Conservation (phyloP, 768 basidiomycete species). For the Ramaria rubella region DNA sequence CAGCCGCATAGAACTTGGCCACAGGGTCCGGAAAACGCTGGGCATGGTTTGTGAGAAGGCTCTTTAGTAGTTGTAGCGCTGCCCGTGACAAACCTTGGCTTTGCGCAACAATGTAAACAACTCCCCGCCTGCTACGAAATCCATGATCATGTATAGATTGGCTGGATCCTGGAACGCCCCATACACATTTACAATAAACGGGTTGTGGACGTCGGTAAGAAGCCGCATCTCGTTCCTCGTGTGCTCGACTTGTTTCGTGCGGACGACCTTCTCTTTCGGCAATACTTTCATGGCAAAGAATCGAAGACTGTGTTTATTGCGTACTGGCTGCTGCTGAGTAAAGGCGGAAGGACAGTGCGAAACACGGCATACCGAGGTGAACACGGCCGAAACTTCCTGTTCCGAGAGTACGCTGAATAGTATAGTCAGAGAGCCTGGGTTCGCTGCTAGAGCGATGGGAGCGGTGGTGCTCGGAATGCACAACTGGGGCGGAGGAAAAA, state of each 20-base stretch:
- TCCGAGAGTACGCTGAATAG: conserved; percentile 77
- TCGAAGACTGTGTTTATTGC: conserved; percentile 89
- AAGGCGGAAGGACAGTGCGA: conserved; percentile 10
- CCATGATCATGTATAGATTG: conserved; percentile 98
- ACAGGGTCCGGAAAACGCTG: conserved; percentile 96
- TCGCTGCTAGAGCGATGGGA: conserved; percentile 24
- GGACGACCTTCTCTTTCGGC: conserved; percentile 87
- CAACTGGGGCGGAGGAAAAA: not conserved
- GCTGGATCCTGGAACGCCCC: conserved; percentile 87
- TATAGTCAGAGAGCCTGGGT: conserved; percentile 71
- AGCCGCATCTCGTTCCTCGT: conserved; percentile 93
- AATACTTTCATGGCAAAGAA: conserved; percentile 96
- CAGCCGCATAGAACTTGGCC: conserved; percentile 95
- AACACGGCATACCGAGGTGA: conserved; percentile 57
- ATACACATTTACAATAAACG: conserved; percentile 96
- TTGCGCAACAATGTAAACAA: conserved; percentile 88
- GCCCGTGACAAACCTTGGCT: conserved; percentile 59
- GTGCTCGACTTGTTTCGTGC: conserved; percentile 93
- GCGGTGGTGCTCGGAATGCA: not conserved
- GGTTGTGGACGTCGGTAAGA: conserved; percentile 78
- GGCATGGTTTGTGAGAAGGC: conserved; percentile 16
- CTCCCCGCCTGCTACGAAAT: conserved; percentile 94
- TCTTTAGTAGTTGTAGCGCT: not conserved
- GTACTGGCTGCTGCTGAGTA: conserved; percentile 41
- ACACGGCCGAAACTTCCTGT: conserved; percentile 99